phyloP scores from a whole-genome alignment of 176 grass and related monocot genomes.

The Aegilops speltoides region DNA sequence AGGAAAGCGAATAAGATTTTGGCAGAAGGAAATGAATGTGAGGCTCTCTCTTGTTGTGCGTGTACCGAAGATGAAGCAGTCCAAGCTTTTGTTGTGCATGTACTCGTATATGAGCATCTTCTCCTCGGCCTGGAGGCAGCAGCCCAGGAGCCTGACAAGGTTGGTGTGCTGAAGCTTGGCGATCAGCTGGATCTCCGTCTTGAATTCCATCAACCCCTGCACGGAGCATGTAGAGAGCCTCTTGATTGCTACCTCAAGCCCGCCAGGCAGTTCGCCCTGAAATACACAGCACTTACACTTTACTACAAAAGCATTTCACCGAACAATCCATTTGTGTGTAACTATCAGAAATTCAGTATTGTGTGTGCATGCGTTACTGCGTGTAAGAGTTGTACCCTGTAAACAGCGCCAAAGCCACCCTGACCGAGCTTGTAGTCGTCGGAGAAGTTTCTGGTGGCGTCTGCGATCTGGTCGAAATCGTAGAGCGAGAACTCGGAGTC shows the following conservation, averaged over 20 bases:
- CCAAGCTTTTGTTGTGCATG: slow-evolving; percentile 68
- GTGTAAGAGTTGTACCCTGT: slow-evolving; percentile 29
- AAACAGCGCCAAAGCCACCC: slow-evolving; percentile 65
- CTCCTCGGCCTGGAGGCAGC: slow-evolving; percentile 58
- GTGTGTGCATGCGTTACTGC: too few species aligned
- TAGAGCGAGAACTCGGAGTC: slow-evolving; percentile 46
- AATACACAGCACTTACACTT: neutral
- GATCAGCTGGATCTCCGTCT: slow-evolving; percentile 61
- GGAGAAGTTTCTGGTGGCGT: slow-evolving; percentile 52
- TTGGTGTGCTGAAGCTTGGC: slow-evolving; percentile 77
- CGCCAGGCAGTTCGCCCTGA: slow-evolving; percentile 45
- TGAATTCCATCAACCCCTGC: slow-evolving; percentile 64
- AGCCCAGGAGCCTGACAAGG: slow-evolving; percentile 60
- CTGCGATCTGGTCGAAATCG: slow-evolving; percentile 34
- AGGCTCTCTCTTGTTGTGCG: neutral
- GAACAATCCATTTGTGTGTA: neutral
- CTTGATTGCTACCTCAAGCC: slow-evolving; percentile 53
- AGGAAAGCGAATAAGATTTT: neutral
- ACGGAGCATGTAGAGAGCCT: slow-evolving; percentile 40
- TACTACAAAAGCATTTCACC: neutral
- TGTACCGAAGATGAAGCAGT: slow-evolving; percentile 69
- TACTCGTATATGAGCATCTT: slow-evolving; percentile 83
- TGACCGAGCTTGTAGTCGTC: slow-evolving; percentile 50
- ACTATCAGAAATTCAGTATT: neutral
- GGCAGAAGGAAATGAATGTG: neutral